Conservation (phyloP, 2,329 filamentous ascomycete species). For the Paracamarosporium sp. region DNA sequence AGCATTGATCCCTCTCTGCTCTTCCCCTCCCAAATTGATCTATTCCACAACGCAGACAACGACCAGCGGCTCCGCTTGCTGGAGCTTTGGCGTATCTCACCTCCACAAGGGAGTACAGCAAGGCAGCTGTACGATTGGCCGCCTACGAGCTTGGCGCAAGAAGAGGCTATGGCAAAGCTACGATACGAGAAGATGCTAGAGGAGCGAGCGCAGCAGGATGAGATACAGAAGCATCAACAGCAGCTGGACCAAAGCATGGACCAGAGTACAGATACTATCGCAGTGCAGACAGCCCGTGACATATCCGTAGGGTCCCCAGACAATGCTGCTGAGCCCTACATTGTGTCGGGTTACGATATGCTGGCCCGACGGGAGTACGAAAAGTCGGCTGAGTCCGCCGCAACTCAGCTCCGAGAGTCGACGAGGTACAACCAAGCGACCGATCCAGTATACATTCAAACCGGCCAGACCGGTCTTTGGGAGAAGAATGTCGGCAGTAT, state of each 20-base stretch:
- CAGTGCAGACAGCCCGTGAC: constrained; percentile 21
- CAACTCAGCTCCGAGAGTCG: constrained; percentile 35
- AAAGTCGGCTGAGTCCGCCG: constrained; percentile 49
- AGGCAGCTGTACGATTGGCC: constrained; percentile 58
- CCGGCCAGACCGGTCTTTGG: constrained; percentile 50
- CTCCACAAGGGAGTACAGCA: constrained; percentile 58
- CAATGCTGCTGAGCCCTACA: constrained; percentile 79
- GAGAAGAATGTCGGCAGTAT: constrained; percentile 53
- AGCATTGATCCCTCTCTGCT: constrained; percentile 74
- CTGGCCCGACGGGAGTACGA: constrained; percentile 71
- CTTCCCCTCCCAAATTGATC: constrained; percentile 75
- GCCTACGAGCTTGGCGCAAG: constrained; percentile 61
- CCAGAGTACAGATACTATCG: constrained; percentile 12
- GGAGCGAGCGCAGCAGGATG: constrained; percentile 34
- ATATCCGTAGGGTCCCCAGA: constrained; percentile 24
- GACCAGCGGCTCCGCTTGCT: constrained; percentile 77
- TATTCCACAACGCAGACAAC: constrained; percentile 77
- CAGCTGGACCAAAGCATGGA: constrained; percentile 38
- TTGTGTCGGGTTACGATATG: constrained; percentile 79
- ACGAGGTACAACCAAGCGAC: constrained; percentile 63
- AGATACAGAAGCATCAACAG: constrained; percentile 34
- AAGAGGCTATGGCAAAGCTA: constrained; percentile 62
- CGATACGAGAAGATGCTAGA: constrained; percentile 63
- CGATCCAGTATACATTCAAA: constrained; percentile 70
- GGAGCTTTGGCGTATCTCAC: constrained; percentile 85